Conservation (phyloP, 345 rosid species). For the Hypericum perforatum region DNA sequence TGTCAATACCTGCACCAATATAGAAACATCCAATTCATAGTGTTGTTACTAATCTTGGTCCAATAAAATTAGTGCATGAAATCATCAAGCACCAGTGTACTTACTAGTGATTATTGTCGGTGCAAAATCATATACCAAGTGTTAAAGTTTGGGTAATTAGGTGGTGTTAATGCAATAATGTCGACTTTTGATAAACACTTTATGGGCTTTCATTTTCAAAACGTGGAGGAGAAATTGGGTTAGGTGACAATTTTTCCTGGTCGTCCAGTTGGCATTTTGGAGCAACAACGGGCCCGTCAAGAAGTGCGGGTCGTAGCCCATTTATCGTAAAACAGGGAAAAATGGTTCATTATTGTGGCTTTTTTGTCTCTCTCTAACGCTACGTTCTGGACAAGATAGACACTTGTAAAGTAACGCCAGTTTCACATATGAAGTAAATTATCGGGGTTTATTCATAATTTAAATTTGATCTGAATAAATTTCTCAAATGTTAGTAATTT, state of each 20-base stretch:
- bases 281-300: not conserved
- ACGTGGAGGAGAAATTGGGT: conserved; percentile 14
- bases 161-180: no score
- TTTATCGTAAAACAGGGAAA: not conserved
- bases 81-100: no score
- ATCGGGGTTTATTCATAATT: no score
- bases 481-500: no score
- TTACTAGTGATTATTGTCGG: conserved; percentile 11
- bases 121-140: not conserved
- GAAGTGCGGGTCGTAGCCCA: not conserved
- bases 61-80: no score
- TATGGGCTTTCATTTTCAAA: not conserved
- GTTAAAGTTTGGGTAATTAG: not conserved
- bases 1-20: conserved; percentile 4
- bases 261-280: conserved; percentile 25
- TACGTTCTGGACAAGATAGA: no score
- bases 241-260: conserved; percentile 14
- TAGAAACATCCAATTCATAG: not conserved
- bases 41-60: no score
- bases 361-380: no score
- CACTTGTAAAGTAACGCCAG: no score
- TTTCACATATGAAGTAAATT: no score
- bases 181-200: no score
- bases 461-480: no score
- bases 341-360: not conserved